Conservation (phyloP, 1,139 yeast genomes). For the Hansenula lynferdii region DNA sequence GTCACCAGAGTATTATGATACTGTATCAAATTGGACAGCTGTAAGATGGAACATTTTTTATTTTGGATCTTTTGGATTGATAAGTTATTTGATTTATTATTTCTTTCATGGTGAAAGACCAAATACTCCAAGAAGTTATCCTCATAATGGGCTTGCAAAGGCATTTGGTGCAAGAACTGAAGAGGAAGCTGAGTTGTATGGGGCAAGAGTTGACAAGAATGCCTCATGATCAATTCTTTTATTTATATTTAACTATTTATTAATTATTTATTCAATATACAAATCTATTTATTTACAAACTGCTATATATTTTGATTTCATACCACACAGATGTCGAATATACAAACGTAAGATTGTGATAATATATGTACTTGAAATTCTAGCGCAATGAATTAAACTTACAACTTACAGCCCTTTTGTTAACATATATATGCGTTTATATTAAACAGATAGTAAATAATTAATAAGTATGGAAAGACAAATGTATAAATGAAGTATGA, state of each 20-base stretch:
- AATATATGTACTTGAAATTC: no score
- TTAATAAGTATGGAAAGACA: no score
- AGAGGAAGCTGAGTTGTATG: conserved; percentile 36
- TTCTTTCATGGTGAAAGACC: conserved; percentile 71
- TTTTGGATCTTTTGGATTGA: conserved; percentile 49
- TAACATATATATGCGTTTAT: no score
- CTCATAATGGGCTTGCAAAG: conserved; percentile 69
- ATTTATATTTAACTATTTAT: not conserved
- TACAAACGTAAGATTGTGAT: no score
- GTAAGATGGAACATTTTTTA: conserved; percentile 45
- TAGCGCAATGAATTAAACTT: no score
- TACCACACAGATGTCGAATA: no score
- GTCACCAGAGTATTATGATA: conserved; percentile 77
- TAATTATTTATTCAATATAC: not conserved
- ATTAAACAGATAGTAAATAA: no score
- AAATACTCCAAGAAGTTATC: conserved; percentile 73
- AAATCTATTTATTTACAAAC: not conserved
- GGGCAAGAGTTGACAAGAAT: conserved; percentile 28
- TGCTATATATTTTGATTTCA: not conserved
- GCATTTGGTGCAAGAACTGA: conserved; percentile 41
- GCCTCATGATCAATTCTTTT: not conserved
- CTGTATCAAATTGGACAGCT: conserved; percentile 59
- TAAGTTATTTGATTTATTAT: conserved; percentile 49
- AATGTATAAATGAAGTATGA: no score
- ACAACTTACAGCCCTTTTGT: no score